A percentile compares a stretch with the other conserved stretches of the same genome.
These are phyloP conservation scores for Coniosporium tulheliwenetii DNA, from an alignment of 2,329 filamentous ascomycete genomes.

Conservation along the genomic window DNA sequence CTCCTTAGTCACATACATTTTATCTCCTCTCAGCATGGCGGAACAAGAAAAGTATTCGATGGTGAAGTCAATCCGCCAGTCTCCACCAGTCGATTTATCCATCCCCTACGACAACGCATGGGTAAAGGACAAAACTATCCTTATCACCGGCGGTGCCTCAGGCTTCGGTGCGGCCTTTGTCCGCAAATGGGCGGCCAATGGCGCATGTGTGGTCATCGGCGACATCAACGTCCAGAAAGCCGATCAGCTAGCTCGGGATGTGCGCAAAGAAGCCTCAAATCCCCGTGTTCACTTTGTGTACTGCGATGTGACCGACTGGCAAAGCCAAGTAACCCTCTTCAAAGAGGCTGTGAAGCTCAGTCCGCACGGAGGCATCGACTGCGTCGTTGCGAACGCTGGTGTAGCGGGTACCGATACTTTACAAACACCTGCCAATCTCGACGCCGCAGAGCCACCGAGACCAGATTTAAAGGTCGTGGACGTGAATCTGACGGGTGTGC, in stretches of 20 bases:
- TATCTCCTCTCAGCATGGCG: not conserved
- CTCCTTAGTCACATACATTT: too few relatives aligned
- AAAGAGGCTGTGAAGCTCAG: slow-evolving; percentile 38
- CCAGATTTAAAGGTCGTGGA: slow-evolving; percentile 40
- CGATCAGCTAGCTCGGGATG: slow-evolving; percentile 36
- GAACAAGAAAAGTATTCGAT: not conserved
- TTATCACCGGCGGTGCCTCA: slow-evolving; percentile 50
- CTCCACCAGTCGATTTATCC: slow-evolving; percentile 30
- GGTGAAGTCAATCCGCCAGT: slow-evolving; percentile 12
- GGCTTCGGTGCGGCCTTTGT: slow-evolving; percentile 36
- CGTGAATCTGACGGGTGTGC: slow-evolving; percentile 47
- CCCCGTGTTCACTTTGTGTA: slow-evolving; percentile 38
- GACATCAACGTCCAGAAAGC: slow-evolving; percentile 43
- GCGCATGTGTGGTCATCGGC: slow-evolving; percentile 45
- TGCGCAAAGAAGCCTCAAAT: slow-evolving; percentile 28
- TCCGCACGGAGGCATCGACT: slow-evolving; percentile 40
- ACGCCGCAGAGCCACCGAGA: slow-evolving; percentile 28
- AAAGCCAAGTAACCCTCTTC: slow-evolving; percentile 49
- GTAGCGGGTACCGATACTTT: slow-evolving; percentile 32
- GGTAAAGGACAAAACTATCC: slow-evolving; percentile 39
- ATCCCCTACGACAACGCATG: slow-evolving; percentile 27
- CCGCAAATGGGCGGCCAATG: slow-evolving; percentile 18
- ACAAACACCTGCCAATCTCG: slow-evolving; percentile 30
- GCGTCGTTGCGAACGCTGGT: slow-evolving; percentile 52
- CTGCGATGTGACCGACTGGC: slow-evolving; percentile 51